Base-by-base conservation (phyloP, 164 flowering plant genomes). In the Umbilicus rupestris region DNA sequence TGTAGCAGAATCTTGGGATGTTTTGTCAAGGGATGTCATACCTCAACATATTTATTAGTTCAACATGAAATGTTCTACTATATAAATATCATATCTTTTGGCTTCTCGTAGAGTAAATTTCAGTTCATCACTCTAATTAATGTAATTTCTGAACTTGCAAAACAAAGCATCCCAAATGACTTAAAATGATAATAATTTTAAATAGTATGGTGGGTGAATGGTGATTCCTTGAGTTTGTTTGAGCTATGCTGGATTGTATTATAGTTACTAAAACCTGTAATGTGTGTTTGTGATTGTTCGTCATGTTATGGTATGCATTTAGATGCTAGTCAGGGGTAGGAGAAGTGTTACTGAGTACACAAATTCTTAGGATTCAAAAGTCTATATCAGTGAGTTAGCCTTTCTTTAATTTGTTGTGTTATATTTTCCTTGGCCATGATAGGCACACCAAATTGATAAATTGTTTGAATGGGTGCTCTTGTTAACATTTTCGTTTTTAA, bases 401-500 rank as follows among this genome's bases (percentile, higher is more conserved):
- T n/a, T 26, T 28, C 55, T 47, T 47, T n/a, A 47, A n/a, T 14
- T 3, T 55, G 19, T 10, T 55, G 33, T 16, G 4, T 41, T 41
- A 41, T 41, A 41, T 14, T 41, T 41, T 41, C 31, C 17, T 11
- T 55, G 33, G 16, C 31, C 29, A 14, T 28, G 16, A 30, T 28
- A 55, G 12, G 11, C 17, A 19, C 60, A 28, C 28, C 33, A 26
- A 55, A 55, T 55, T 30, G 33, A 52, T 63, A 11, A 63, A 4
- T 39, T 63, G 28, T 63, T 41, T 17, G 26, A 19, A 37, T 63
- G 65, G 45, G 35, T 42, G 16, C 49, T 22, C 17, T 33, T 33
- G 24, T 39, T 39, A 26, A 16, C 17, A 68, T 26, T 30, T 58
- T 63, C 57, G 39, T 67, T 28, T 45, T 63, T 70, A 60, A 33